These are phyloP conservation scores for Suhomyces chickasaworum DNA, from an alignment of 1,139 yeast species.

Conservation along the genomic window DNA sequence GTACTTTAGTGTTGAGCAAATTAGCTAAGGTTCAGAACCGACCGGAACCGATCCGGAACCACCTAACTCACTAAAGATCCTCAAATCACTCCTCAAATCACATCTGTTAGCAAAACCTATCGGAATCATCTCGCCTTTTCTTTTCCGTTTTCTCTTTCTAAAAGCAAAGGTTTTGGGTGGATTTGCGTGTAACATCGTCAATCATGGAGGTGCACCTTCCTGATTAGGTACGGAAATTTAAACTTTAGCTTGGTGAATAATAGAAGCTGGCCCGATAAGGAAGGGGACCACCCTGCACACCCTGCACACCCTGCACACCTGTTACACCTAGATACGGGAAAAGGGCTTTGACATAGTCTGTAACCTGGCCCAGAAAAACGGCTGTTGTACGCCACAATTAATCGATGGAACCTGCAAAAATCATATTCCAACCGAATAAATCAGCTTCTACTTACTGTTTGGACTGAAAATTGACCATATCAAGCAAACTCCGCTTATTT, in stretches of 20 bases:
- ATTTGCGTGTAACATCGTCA: conserved; percentile 1
- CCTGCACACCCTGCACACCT: background rate
- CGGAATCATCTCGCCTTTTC: background rate
- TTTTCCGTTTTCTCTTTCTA: too few relatives aligned
- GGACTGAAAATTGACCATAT: too few relatives aligned
- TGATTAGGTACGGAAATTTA: background rate
- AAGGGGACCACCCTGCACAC: background rate
- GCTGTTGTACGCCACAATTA: background rate
- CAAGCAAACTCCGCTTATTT: too few relatives aligned
- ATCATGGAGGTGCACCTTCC: background rate
- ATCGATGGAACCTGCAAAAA: background rate
- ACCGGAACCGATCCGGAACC: too few relatives aligned
- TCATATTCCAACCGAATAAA: too few relatives aligned
- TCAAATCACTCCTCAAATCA: too few relatives aligned
- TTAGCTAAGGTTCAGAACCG: too few relatives aligned
- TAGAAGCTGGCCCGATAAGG: conserved; percentile 1
- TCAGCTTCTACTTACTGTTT: too few relatives aligned
- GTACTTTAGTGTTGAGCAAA: too few relatives aligned
- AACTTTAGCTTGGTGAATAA: conserved; percentile 1
- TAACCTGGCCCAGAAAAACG: conserved; percentile 1
- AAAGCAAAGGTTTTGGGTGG: background rate
- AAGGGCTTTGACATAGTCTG: background rate
- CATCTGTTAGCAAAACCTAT: background rate
- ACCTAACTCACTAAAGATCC: too few relatives aligned
- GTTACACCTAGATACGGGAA: background rate